phyloP scores from a whole-genome alignment of 2,329 filamentous ascomycete species.

The Proliferodiscus dingleyae region DNA sequence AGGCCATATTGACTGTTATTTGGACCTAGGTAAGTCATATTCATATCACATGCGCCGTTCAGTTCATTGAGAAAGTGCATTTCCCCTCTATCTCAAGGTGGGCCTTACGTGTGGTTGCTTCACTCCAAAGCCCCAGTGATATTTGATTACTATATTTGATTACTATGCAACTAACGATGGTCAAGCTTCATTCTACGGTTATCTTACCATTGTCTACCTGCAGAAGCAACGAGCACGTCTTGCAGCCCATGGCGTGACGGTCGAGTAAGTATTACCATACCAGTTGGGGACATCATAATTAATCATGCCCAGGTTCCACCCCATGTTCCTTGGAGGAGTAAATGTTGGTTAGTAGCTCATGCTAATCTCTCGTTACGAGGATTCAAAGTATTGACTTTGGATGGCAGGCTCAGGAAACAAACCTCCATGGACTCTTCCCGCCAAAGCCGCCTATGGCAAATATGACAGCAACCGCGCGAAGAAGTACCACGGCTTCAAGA shows the following conservation, averaged over 20 bases:
- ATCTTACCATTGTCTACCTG: constrained; percentile 53
- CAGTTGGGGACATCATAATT: neutral
- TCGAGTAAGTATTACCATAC: constrained; percentile 51
- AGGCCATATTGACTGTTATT: constrained; percentile 59
- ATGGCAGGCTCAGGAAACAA: constrained; percentile 53
- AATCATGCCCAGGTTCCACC: constrained; percentile 51
- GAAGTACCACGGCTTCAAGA: constrained; percentile 41
- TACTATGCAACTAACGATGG: neutral
- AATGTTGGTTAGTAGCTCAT: constrained; percentile 48
- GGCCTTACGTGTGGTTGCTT: too few relatives aligned
- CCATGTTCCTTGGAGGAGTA: constrained; percentile 66
- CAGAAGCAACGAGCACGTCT: constrained; percentile 50
- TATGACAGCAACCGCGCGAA: constrained; percentile 46
- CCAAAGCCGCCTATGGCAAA: constrained; percentile 57
- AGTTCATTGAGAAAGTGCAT: too few relatives aligned
- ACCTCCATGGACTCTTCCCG: constrained; percentile 66
- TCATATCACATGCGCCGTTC: neutral
- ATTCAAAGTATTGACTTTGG: neutral
- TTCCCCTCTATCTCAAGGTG: too few relatives aligned
- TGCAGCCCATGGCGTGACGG: constrained; percentile 51
- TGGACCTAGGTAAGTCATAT: constrained; percentile 58
- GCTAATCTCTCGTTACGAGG: neutral
- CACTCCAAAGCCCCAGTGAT: neutral
- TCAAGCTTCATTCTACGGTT: constrained; percentile 61
- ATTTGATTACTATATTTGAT: neutral